phyloP scores from a whole-genome alignment of 1,284 basidiomycete genomes.

The Ustilago esculenta region DNA sequence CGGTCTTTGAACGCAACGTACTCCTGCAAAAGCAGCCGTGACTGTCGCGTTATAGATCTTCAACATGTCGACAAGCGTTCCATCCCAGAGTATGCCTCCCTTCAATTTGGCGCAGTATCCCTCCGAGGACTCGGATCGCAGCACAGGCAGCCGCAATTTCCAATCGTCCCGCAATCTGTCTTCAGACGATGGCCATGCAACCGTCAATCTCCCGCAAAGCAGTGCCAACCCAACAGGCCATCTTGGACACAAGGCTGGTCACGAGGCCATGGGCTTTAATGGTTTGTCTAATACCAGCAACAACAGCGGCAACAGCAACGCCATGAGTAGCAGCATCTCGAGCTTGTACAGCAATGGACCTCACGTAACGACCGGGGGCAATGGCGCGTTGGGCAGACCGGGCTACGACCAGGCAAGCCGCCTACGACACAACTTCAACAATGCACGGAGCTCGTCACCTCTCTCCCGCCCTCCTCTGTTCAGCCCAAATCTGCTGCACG shows the following conservation, averaged over 20 bases:
- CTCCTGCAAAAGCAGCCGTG: slow-evolving; percentile 11
- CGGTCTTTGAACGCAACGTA: slow-evolving; percentile 1
- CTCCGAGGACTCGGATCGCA: slow-evolving; percentile 24
- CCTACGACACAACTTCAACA: slow-evolving; percentile 39
- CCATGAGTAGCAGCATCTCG: slow-evolving; percentile 36
- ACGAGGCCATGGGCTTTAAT: slow-evolving; percentile 17
- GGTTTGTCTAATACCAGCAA: background rate
- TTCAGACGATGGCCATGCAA: slow-evolving; percentile 31
- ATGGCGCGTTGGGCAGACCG: slow-evolving; percentile 9
- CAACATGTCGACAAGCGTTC: slow-evolving; percentile 22
- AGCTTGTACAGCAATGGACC: slow-evolving; percentile 17
- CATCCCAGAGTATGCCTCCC: slow-evolving; percentile 23
- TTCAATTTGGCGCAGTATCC: slow-evolving; percentile 25
- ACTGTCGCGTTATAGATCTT: slow-evolving; percentile 5
- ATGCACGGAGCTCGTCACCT: slow-evolving; percentile 38
- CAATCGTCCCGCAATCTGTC: slow-evolving; percentile 15
- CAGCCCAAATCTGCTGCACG: slow-evolving; percentile 36
- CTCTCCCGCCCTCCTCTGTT: slow-evolving; percentile 39
- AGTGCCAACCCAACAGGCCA: slow-evolving; percentile 1
- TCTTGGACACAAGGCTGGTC: slow-evolving; percentile 8
- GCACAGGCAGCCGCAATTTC: slow-evolving; percentile 8
- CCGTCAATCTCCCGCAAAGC: slow-evolving; percentile 30
- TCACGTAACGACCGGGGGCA: background rate
- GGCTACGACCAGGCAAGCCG: slow-evolving; percentile 31
- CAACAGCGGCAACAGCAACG: slow-evolving; percentile 5